Evolutionary conservation across 352 stramenopile species (phyloP).

Genomic region (Pythium scleroteichum): DNA sequence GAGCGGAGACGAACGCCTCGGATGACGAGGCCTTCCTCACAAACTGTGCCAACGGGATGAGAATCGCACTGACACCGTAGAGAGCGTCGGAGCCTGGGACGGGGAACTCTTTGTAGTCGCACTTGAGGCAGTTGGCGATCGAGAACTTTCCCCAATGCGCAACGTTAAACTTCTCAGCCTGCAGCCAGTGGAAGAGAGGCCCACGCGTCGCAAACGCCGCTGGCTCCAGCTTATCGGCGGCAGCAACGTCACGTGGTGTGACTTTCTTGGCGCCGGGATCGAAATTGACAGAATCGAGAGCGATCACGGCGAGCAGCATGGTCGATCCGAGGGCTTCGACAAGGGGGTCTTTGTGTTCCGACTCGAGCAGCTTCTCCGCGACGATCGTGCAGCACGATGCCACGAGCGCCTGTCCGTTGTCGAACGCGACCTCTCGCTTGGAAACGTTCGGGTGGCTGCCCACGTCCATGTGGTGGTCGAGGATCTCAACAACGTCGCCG

Average conservation of each 20-base stretch:
- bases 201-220: conserved; percentile 44
- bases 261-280: conserved; percentile 76
- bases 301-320: conserved; percentile 77
- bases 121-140: conserved; percentile 64
- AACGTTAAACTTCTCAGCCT: conserved; percentile 67
- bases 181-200: conserved; percentile 64
- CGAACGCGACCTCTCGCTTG: conserved; percentile 66
- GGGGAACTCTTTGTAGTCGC: conserved; percentile 83
- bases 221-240: conserved; percentile 42
- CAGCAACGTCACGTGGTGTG: conserved; percentile 54
- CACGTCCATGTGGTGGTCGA: conserved; percentile 80
- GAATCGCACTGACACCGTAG: conserved; percentile 62
- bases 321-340: conserved; percentile 53
- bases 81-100: conserved; percentile 25
- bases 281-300: conserved; percentile 81
- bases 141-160: conserved; percentile 64
- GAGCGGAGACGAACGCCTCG: conserved; percentile 27
- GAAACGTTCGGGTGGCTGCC: conserved; percentile 41
- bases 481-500: conserved; percentile 62
- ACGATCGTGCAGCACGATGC: conserved; percentile 80
- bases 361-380: conserved; percentile 50
- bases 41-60: conserved; percentile 59
- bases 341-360: conserved; percentile 1
- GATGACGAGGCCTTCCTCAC: conserved; percentile 41
- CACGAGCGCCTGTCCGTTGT: conserved; percentile 62